These are phyloP conservation scores for Anisodus acutangulus DNA, from an alignment of 257 asterid genomes.

Conservation along the genomic window DNA sequence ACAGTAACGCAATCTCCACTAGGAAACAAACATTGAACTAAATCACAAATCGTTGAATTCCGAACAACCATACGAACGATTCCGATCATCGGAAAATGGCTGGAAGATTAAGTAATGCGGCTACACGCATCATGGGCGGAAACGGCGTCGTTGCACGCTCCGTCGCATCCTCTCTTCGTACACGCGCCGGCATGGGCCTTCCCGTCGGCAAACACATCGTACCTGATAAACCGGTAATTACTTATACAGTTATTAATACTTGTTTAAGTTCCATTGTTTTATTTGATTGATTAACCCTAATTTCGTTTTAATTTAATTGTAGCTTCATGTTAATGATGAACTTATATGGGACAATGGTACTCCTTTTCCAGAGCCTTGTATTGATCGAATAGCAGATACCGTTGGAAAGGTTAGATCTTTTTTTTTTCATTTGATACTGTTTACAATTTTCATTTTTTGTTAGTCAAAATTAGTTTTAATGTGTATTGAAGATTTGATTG, in stretches of 20 bases:
- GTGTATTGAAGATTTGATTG: background rate
- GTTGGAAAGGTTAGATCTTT: slow-evolving; percentile 72
- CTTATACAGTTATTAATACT: background rate
- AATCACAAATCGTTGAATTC: slow-evolving; percentile 4
- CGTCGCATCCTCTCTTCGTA: slow-evolving; percentile 74
- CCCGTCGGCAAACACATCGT: slow-evolving; percentile 93
- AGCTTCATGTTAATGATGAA: slow-evolving; percentile 86
- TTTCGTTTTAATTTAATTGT: background rate
- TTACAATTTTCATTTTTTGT: background rate
- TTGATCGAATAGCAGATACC: slow-evolving; percentile 91
- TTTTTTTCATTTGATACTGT: background rate
- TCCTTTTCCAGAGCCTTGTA: slow-evolving; percentile 89
- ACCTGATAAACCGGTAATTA: slow-evolving; percentile 76
- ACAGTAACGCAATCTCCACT: background rate
- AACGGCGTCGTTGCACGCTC: slow-evolving; percentile 76
- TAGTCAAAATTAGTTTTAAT: background rate
- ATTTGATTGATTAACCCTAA: slow-evolving; percentile 17
- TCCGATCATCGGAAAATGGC: slow-evolving; percentile 55
- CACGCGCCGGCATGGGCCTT: slow-evolving; percentile 92
- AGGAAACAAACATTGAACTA: background rate
- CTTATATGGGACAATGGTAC: slow-evolving; percentile 92
- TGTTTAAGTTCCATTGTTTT: background rate
- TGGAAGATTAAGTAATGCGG: slow-evolving; percentile 70
- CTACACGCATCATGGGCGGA: slow-evolving; percentile 86
- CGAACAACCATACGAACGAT: slow-evolving; percentile 2